Evolutionary conservation across 1,139 yeast species (phyloP), one percentile per base, ranked within the genome.

Genomic region (Scheffersomyces segobiensis): DNA sequence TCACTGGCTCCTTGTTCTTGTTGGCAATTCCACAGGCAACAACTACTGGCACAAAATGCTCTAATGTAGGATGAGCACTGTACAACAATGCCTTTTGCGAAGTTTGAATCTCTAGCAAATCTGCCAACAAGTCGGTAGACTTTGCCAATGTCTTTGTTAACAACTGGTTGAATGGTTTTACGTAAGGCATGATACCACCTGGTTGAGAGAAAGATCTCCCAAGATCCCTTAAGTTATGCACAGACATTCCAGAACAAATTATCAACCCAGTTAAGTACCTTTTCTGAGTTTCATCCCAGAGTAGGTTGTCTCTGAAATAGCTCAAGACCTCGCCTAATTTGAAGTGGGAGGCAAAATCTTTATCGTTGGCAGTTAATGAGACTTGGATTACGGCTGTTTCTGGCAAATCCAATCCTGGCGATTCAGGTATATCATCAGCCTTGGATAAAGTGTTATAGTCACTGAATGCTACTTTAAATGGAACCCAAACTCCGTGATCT

Each of bases 401-500:
- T 1, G 92, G 89, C n/a, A 84, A 74, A 55, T 83, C 83, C 52
- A 82, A 59, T 49, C 75, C 81, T 59, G 76, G 71, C 47, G 66
- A 66, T 19, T 59, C 62, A 2, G 56, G 46, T 12, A n/a, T n/a
- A 20, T 66, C 66, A 10, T 62, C 63, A 3, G 62, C 54, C 18
- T 67, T 63, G 48, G 77, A 77, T 24, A 59, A 57, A 8, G 68
- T 62, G 17, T 70, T 70, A 53, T 76, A 63, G 50, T 80, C 77
- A 22, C 86, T 81, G 65, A 89, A 88, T 2, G 91, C 92, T 26
- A 88, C 89, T 66, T 88, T 87, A 59, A 87, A 80, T 0, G 96
- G 93, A 1, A 88, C 92, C 93, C 95, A 90, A 3, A 82, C 88
- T 1, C 96, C 96, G 71, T 90, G 96, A 68, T 90, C 96, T 21